A percentile compares a stretch with the other conserved stretches of the same genome.
These are phyloP conservation scores for Lichtheimia ornata DNA, from an alignment of 371 early-diverging fungal species.

Conservation along the genomic window DNA sequence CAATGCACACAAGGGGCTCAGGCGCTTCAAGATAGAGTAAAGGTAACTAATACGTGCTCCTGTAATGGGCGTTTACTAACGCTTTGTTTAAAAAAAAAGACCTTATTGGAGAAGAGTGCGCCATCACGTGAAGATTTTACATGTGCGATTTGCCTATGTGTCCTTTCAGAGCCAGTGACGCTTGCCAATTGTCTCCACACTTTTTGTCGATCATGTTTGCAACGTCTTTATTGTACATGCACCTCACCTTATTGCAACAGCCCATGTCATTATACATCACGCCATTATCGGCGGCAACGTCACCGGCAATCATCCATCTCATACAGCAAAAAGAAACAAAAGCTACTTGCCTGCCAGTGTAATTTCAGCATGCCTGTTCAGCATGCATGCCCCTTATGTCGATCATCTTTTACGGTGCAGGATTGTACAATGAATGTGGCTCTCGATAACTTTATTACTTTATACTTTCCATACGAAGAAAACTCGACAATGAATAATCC, in stretches of 20 bases:
- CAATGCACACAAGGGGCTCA: neutral
- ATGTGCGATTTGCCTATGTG: constrained; percentile 17
- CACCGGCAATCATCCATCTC: neutral
- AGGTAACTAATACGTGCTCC: neutral
- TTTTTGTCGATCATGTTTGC: constrained; percentile 15
- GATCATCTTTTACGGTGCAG: constrained; percentile 8
- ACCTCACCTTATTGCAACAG: constrained; percentile 3
- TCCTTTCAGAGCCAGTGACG: constrained; percentile 15
- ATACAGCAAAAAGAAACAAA: constrained; percentile 7
- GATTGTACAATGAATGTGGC: constrained; percentile 13
- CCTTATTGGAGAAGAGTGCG: constrained; percentile 9
- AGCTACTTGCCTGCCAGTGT: constrained; percentile 7
- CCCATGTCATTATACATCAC: constrained; percentile 7
- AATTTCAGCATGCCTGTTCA: neutral
- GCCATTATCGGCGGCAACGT: constrained; percentile 1
- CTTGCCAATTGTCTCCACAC: constrained; percentile 14
- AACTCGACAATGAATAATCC: neutral
- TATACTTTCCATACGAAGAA: constrained; percentile 13
- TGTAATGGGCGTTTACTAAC: no score
- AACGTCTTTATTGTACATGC: constrained; percentile 9
- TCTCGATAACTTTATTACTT: constrained; percentile 10
- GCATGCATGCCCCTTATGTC: constrained; percentile 16
- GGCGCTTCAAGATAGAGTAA: constrained; percentile 9
- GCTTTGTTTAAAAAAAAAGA: neutral
- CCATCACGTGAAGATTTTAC: constrained; percentile 15